These are phyloP conservation scores for Sordariomycetes sp. DNA, from an alignment of 2,329 filamentous ascomycete species.

Conservation along the genomic window DNA sequence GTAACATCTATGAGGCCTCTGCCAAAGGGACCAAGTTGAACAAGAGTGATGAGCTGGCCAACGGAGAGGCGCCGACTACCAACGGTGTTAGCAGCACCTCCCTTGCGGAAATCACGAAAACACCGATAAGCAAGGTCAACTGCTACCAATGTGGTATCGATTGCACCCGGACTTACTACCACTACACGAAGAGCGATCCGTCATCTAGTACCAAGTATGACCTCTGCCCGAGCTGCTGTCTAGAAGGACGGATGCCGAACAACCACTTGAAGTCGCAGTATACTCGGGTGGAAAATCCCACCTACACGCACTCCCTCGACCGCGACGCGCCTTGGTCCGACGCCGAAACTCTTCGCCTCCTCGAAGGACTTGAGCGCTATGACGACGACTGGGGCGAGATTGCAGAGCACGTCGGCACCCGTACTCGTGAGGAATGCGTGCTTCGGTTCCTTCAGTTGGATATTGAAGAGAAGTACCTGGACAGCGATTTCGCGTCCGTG, in stretches of 20 bases:
- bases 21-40: conserved; percentile 64
- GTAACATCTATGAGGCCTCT: conserved; percentile 90
- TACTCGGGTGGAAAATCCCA: conserved; percentile 78
- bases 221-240: conserved; percentile 80
- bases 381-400: conserved; percentile 95
- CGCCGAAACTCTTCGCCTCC: conserved; percentile 72
- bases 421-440: conserved; percentile 90
- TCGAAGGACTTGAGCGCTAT: conserved; percentile 84
- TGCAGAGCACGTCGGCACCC: conserved; percentile 79
- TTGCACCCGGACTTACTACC: conserved; percentile 55
- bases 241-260: conserved; percentile 69
- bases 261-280: conserved; percentile 73
- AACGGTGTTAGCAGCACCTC: conserved; percentile 43
- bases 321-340: conserved; percentile 85
- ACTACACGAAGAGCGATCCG: conserved; percentile 41
- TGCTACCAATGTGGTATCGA: conserved; percentile 90
- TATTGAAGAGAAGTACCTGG: conserved; percentile 94
- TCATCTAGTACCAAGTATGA: conserved; percentile 65
- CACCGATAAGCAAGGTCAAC: conserved; percentile 55
- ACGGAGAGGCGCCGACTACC: conserved; percentile 53
- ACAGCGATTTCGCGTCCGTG: conserved; percentile 48
- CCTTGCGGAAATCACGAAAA: conserved; percentile 49
- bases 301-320: conserved; percentile 65
- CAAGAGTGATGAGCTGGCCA: conserved; percentile 57
- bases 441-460: conserved; percentile 92